Conservation (phyloP, 2,329 filamentous ascomycete species). For the Claviceps capensis region DNA sequence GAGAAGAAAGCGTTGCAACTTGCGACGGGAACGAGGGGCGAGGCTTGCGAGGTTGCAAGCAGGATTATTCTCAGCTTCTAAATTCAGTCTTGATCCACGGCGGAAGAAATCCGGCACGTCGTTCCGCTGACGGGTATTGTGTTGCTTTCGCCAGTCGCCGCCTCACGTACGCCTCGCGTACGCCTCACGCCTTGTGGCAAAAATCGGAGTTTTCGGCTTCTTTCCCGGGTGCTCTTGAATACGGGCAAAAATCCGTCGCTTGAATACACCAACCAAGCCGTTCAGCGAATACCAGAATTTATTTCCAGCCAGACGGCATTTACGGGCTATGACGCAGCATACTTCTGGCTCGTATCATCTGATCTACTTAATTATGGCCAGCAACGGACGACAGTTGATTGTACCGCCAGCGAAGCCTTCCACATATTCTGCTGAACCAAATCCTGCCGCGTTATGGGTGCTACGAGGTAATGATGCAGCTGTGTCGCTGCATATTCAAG, state of each 20-base stretch:
- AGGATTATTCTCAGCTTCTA: background rate
- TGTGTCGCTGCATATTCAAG: background rate
- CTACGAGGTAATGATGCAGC: background rate
- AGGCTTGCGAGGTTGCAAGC: background rate
- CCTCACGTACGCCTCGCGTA: background rate
- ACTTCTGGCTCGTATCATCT: too few relatives aligned
- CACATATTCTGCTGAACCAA: background rate
- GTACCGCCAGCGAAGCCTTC: too few relatives aligned
- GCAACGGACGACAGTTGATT: too few relatives aligned
- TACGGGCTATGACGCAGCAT: too few relatives aligned
- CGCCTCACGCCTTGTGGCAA: background rate
- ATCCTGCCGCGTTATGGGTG: background rate
- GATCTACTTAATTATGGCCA: too few relatives aligned
- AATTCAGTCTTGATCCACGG: background rate
- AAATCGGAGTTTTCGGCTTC: too few relatives aligned
- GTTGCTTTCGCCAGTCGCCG: background rate
- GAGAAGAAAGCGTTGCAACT: background rate
- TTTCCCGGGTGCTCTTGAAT: too few relatives aligned
- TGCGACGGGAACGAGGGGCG: background rate
- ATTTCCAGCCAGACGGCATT: too few relatives aligned
- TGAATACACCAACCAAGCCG: too few relatives aligned
- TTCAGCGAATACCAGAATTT: too few relatives aligned
- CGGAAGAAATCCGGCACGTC: background rate
- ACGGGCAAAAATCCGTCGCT: too few relatives aligned
- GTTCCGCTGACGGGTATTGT: background rate